These are phyloP conservation scores for Aspergillus vadensis DNA, from an alignment of 2,329 filamentous ascomycete species.

Conservation along the genomic window DNA sequence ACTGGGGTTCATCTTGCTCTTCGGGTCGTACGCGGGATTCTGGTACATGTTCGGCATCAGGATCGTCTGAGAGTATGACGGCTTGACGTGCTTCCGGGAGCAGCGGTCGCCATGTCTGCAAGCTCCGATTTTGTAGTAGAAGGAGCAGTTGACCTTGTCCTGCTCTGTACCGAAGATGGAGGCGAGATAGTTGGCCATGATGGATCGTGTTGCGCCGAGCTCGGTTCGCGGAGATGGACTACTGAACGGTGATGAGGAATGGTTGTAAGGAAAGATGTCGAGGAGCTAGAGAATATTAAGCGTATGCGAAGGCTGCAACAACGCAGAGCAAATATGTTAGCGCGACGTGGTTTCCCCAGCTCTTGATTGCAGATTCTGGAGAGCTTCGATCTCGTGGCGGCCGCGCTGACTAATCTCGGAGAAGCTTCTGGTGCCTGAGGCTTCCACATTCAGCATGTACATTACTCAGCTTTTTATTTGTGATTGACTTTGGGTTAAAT, in stretches of 20 bases:
- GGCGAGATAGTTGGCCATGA: conserved; percentile 96
- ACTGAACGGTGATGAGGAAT: conserved; percentile 5
- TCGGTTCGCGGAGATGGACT: not conserved
- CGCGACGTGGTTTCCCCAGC: conserved; percentile 17
- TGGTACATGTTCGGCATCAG: conserved; percentile 98
- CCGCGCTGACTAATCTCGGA: conserved; percentile 30
- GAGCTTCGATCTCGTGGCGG: conserved; percentile 29
- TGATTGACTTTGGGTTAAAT: not conserved
- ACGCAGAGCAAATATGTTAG: conserved; percentile 6
- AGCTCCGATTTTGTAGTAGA: conserved; percentile 99
- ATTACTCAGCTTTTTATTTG: conserved; percentile 35
- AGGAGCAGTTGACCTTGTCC: conserved; percentile 99
- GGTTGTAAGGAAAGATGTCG: too few species aligned
- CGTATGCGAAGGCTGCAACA: conserved; percentile 2
- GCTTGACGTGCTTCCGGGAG: conserved; percentile 98
- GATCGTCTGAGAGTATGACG: conserved; percentile 95
- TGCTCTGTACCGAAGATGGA: conserved; percentile 99
- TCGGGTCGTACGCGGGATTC: conserved; percentile 94
- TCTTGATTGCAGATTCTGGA: conserved; percentile 40
- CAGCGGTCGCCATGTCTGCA: conserved; percentile 98
- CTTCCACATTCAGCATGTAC: not conserved
- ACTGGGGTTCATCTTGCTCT: conserved; percentile 92
- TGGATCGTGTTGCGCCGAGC: conserved; percentile 21
- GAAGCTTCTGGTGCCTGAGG: conserved; percentile 24
- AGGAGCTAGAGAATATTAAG: not conserved